Evolutionary conservation across 495 filamentous ascomycete species (phyloP).

Genomic region (Lasiosphaeria hispida): DNA sequence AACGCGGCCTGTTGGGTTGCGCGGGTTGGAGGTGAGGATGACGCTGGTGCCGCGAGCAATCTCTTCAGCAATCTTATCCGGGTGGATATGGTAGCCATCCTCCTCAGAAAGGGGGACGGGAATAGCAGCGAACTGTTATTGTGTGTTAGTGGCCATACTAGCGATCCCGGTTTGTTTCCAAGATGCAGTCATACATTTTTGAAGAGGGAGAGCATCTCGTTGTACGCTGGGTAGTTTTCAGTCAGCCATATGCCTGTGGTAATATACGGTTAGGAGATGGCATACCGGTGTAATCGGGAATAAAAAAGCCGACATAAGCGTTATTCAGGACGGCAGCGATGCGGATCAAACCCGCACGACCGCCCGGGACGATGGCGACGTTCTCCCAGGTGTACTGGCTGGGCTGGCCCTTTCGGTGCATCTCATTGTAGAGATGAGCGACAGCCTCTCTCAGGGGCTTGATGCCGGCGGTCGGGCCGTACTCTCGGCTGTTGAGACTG

Average conservation of each 20-base stretch:
- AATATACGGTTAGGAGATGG: neutral
- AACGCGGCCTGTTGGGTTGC: slow-evolving; percentile 91
- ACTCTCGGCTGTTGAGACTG: slow-evolving; percentile 73
- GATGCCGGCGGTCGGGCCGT: slow-evolving; percentile 92
- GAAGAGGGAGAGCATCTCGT: slow-evolving; percentile 93
- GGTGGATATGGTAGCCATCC: slow-evolving; percentile 87
- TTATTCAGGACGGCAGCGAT: slow-evolving; percentile 94
- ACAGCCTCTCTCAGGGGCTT: slow-evolving; percentile 85
- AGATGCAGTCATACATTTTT: slow-evolving; percentile 60
- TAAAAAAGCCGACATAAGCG: slow-evolving; percentile 85
- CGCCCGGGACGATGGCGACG: slow-evolving; percentile 95
- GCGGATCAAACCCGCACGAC: slow-evolving; percentile 85
- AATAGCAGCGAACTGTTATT: slow-evolving; percentile 73
- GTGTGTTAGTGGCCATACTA: neutral
- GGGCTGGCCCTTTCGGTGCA: slow-evolving; percentile 83
- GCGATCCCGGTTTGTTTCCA: neutral
- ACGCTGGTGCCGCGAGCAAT: slow-evolving; percentile 84
- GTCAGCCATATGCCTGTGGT: slow-evolving; percentile 4
- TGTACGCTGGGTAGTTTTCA: slow-evolving; percentile 71
- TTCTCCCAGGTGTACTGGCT: slow-evolving; percentile 98
- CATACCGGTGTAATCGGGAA: slow-evolving; percentile 60
- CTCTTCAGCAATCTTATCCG: slow-evolving; percentile 87
- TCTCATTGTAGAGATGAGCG: slow-evolving; percentile 88
- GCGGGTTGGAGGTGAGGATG: slow-evolving; percentile 92
- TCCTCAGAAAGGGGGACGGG: slow-evolving; percentile 79